Percentiles rank a stretch among this genome's conserved stretches.
Evolutionary conservation across 1,284 basidiomycete genomes (phyloP).

Genomic region (Cutaneotrichosporon dermatis): DNA sequence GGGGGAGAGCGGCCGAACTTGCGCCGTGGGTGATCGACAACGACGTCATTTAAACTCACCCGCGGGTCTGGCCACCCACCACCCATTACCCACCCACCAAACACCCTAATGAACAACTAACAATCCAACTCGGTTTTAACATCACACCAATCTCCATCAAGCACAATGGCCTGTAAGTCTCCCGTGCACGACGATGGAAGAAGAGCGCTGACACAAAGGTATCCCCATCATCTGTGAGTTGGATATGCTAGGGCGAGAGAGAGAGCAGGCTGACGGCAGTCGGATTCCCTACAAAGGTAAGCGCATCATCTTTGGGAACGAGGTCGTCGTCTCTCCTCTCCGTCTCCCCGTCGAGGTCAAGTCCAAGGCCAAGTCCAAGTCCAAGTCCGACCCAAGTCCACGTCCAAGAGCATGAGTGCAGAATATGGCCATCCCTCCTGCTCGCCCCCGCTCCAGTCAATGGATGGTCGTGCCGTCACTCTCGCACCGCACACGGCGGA

Average conservation of each 20-base stretch:
- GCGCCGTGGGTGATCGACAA: no score
- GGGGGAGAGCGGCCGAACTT: not conserved
- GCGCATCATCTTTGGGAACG: not conserved
- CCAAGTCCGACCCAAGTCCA: no score
- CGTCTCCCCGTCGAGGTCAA: not conserved
- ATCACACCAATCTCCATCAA: not conserved
- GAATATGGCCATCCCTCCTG: no score
- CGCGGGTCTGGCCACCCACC: not conserved
- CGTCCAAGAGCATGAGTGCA: no score
- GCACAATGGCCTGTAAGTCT: conserved; percentile 7
- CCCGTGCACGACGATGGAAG: not conserved
- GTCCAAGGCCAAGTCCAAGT: no score
- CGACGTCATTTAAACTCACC: no score
- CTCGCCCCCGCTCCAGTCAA: no score
- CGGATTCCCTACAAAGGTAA: conserved; percentile 42
- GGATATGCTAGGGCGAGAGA: not conserved
- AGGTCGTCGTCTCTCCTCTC: not conserved
- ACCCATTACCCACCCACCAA: not conserved
- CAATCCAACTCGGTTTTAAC: not conserved
- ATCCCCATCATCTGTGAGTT: conserved; percentile 41
- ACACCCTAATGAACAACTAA: no score
- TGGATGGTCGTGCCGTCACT: no score
- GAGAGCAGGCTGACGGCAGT: conserved; percentile 18
- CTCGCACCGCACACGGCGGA: no score
- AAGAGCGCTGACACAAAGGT: conserved; percentile 12